Percentiles rank a stretch among this genome's conserved stretches.
phyloP scores from a whole-genome alignment of 805 yeast genomes.

The Pichia sporocuriosa region DNA sequence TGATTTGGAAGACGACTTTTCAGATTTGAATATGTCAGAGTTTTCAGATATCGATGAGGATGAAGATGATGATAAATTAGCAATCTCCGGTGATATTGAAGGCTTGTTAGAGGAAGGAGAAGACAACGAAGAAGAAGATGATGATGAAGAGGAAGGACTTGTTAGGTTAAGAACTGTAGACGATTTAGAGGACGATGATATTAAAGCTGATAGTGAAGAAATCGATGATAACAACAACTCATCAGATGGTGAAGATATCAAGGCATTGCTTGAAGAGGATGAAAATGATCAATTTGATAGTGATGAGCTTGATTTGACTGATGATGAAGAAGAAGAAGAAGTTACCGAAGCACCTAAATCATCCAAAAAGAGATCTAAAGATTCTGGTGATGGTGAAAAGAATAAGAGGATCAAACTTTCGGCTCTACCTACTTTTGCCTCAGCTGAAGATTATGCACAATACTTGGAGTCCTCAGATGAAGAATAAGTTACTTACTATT shows the following conservation, averaged over 20 bases:
- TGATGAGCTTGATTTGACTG: slow-evolving; percentile 24
- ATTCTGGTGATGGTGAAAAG: slow-evolving; percentile 11
- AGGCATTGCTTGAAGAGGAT: slow-evolving; percentile 17
- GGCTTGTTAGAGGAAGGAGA: slow-evolving; percentile 13
- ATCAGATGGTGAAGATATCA: slow-evolving; percentile 21
- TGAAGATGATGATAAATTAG: slow-evolving; percentile 18
- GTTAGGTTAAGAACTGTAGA: slow-evolving; percentile 18
- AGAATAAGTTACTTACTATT: slow-evolving; percentile 14
- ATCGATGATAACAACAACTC: slow-evolving; percentile 20
- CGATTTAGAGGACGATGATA: slow-evolving; percentile 28
- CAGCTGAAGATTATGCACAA: slow-evolving; percentile 80
- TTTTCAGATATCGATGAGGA: slow-evolving; percentile 30
- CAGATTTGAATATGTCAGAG: slow-evolving; percentile 35
- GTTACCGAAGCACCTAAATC: slow-evolving; percentile 8
- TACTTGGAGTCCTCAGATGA: slow-evolving; percentile 64
- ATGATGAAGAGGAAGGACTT: slow-evolving; percentile 31
- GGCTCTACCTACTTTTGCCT: slow-evolving; percentile 77
- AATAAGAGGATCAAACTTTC: slow-evolving; percentile 45
- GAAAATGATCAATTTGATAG: slow-evolving; percentile 23
- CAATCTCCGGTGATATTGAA: neutral
- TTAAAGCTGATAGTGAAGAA: slow-evolving; percentile 15
- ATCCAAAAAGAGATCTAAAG: slow-evolving; percentile 18
- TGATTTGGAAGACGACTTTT: slow-evolving; percentile 30
- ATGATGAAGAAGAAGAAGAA: slow-evolving; percentile 21
- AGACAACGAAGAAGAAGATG: slow-evolving; percentile 24